Base-by-base conservation (phyloP, 352 stramenopile genomes). In the Globisporangium rhizosaccharum region DNA sequence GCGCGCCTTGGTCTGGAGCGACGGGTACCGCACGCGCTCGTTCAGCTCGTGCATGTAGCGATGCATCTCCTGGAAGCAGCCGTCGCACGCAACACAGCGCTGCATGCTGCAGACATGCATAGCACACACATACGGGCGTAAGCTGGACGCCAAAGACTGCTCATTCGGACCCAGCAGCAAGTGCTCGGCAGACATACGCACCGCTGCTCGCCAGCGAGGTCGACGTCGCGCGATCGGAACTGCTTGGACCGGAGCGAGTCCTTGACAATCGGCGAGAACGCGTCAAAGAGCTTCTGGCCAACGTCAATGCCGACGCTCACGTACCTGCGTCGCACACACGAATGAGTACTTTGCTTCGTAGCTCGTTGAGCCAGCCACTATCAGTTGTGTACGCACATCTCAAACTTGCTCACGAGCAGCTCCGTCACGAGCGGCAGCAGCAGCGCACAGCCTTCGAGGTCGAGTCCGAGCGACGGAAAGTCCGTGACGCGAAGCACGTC, bases 371-470 rank as follows among this genome's bases (percentile, higher is more conserved):
- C 20, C 28, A 15, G 26, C 7, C n/a, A 12, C 8, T 30, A 39
- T 18, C 20, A 53, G 18, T 18, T 2, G 17, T 14, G 12, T 46
- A 77, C 78, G 25, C 51, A 92, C 71, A 73, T 61, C 52, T 89
- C 81, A 62, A 87, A 90, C 26, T 82, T 85, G 65, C 71, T 85
- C 17, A 63, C 59, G 18, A 91, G 66, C 6, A 92, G 54, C 53
- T 92, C 81, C 2, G 81, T 58, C n/a, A 90, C 73, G 14, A 94
- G 73, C 25, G 82, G 82, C n/a, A 94, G 68, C n/a, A 94, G 60
- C 54, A 94, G 39, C 14, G 84, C 69, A 44, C 82, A 91, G 4
- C 63, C 76, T 60, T 94, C 85, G 36, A 94, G 59, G 56, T 94
- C 85, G 18, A 94, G 59, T 2, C 75, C 79, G 5, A 92, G 56